Percentiles rank a stretch among this genome's conserved stretches.
Evolutionary conservation across 768 basidiomycete genomes (phyloP).

Genomic region (Lactarius vividus): DNA sequence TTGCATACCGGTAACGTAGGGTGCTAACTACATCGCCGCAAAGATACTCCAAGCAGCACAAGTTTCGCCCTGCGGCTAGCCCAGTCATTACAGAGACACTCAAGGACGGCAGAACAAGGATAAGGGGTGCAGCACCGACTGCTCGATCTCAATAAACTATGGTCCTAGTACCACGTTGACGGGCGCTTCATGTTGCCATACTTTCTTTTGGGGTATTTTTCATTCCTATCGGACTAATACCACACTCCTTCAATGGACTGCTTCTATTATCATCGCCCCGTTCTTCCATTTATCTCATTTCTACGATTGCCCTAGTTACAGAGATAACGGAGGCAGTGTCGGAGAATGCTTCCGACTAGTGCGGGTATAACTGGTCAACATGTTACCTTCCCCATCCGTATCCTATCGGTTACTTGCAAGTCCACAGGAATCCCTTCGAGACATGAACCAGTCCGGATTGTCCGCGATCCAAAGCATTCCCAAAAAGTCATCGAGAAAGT

Average conservation of each 20-base stretch:
- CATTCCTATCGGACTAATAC: background rate
- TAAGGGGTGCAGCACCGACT: conserved; percentile 64
- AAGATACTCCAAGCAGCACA: conserved; percentile 82
- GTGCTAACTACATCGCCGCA: background rate
- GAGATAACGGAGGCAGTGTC: background rate
- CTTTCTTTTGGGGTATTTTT: conserved; percentile 6
- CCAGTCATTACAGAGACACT: conserved; percentile 77
- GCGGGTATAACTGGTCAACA: background rate
- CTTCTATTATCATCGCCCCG: background rate
- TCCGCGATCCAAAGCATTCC: background rate
- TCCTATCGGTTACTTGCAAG: background rate
- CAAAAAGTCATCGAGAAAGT: conserved; percentile 20
- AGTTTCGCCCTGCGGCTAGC: conserved; percentile 80
- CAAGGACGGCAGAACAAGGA: conserved; percentile 61
- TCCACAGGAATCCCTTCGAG: background rate
- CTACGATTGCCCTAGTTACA: background rate
- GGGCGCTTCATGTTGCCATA: background rate
- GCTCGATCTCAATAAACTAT: background rate
- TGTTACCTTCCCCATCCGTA: background rate
- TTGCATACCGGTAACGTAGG: background rate
- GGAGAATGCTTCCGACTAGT: background rate
- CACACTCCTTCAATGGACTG: background rate
- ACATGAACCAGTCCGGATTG: background rate
- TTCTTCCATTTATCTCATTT: background rate
- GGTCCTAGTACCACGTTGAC: background rate